Percentiles rank a stretch among this genome's conserved stretches.
Conservation (phyloP, 2,329 filamentous ascomycete species). For the Pyrenophora teres region DNA sequence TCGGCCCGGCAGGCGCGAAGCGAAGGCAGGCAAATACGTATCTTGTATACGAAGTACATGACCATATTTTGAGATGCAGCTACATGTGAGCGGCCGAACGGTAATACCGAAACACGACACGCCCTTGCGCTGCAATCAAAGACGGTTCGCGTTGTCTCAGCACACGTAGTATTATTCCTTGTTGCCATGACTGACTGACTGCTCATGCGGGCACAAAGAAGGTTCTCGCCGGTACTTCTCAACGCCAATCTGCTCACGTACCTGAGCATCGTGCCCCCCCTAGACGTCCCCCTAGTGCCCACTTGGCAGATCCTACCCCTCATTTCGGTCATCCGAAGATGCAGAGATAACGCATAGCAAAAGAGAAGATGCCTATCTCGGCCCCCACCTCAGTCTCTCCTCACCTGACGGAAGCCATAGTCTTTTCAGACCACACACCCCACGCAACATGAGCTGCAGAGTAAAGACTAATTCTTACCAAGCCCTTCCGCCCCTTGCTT, state of each 20-base stretch:
- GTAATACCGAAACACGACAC: background rate
- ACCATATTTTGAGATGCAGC: background rate
- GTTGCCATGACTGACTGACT: background rate
- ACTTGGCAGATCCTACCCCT: slow-evolving; percentile 13
- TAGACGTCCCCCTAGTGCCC: background rate
- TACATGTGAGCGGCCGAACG: background rate
- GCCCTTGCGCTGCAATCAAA: background rate
- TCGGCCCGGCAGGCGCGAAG: slow-evolving; percentile 12
- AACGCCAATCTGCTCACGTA: slow-evolving; percentile 24
- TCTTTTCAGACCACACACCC: no score
- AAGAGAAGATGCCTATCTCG: slow-evolving; percentile 1
- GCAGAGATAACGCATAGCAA: slow-evolving; percentile 16
- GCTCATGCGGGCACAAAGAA: no score
- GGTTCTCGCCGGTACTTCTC: background rate
- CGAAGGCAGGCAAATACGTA: background rate
- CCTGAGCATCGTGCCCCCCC: slow-evolving; percentile 19
- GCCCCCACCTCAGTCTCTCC: no score
- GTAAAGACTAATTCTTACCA: slow-evolving; percentile 6
- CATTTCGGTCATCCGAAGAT: slow-evolving; percentile 19
- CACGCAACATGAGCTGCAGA: slow-evolving; percentile 3
- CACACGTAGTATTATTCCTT: no score
- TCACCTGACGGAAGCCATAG: slow-evolving; percentile 16
- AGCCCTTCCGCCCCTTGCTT: slow-evolving; percentile 19
- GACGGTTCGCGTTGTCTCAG: background rate
- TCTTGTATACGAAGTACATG: background rate